A percentile compares a stretch with the other conserved stretches of the same genome.
These are phyloP conservation scores for Dujonia santamariae DNA, from an alignment of 1,139 yeast genomes.

Conservation along the genomic window DNA sequence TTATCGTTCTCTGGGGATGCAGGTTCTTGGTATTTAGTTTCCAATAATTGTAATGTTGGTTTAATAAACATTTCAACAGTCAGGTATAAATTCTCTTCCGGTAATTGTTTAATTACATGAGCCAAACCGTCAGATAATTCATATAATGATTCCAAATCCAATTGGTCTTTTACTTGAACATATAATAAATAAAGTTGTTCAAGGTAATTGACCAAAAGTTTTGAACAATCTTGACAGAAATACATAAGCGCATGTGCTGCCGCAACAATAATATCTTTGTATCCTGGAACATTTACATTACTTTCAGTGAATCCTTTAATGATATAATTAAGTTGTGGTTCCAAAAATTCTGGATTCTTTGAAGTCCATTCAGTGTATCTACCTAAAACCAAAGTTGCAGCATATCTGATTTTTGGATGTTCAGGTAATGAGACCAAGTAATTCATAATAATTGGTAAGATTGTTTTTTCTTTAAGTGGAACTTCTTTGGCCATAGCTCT, in stretches of 20 bases:
- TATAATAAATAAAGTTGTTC: constrained; percentile 79
- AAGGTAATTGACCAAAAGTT: constrained; percentile 60
- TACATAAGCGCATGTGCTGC: constrained; percentile 94
- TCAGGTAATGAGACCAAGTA: constrained; percentile 71
- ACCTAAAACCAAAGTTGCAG: constrained; percentile 89
- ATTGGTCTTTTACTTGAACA: constrained; percentile 51
- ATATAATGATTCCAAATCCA: constrained; percentile 69
- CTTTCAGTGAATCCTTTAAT: constrained; percentile 59
- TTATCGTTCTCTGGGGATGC: constrained; percentile 31
- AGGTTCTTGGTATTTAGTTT: constrained; percentile 14
- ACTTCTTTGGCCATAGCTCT: constrained; percentile 96
- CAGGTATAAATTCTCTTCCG: constrained; percentile 30
- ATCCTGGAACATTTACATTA: constrained; percentile 7
- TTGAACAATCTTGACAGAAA: constrained; percentile 89
- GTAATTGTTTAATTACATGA: constrained; percentile 65
- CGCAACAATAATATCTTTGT: constrained; percentile 66
- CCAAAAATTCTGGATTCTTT: constrained; percentile 76
- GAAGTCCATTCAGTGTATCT: constrained; percentile 96
- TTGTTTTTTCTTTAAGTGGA: constrained; percentile 58
- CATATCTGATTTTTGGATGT: constrained; percentile 83
- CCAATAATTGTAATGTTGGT: constrained; percentile 58
- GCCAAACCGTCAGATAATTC: constrained; percentile 91
- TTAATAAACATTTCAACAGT: constrained; percentile 55
- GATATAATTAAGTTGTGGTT: constrained; percentile 81
- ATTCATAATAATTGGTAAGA: constrained; percentile 79